These are phyloP conservation scores for Adansonia gregorii DNA, from an alignment of 441 rosid genomes.

Conservation along the genomic window DNA sequence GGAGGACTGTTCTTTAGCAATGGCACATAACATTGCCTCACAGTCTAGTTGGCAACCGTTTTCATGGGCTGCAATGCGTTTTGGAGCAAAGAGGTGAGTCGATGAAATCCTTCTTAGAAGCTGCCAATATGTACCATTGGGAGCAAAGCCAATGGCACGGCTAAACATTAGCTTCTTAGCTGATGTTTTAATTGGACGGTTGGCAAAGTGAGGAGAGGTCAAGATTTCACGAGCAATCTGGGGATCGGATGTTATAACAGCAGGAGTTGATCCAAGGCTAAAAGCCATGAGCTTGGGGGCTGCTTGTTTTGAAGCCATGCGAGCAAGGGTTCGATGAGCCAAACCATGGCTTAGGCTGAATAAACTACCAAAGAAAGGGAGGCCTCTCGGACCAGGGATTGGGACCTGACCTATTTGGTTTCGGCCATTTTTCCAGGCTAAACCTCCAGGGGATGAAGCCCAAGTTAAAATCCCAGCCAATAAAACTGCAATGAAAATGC, in stretches of 20 bases:
- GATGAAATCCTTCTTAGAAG: constrained; percentile 54
- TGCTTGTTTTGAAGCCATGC: constrained; percentile 39
- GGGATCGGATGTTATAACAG: constrained; percentile 54
- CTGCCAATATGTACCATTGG: constrained; percentile 54
- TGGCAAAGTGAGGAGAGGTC: constrained; percentile 46
- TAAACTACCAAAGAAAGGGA: constrained; percentile 55
- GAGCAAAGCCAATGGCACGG: constrained; percentile 71
- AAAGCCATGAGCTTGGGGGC: constrained; percentile 55
- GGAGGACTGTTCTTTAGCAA: constrained; percentile 32
- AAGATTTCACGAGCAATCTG: constrained; percentile 53
- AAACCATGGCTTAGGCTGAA: constrained; percentile 45
- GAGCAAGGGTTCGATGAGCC: constrained; percentile 50
- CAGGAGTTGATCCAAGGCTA: constrained; percentile 53
- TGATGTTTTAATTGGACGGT: constrained; percentile 60
- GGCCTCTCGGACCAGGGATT: constrained; percentile 49
- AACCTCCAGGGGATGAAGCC: constrained; percentile 40
- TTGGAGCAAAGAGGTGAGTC: constrained; percentile 48
- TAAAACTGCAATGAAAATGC: constrained; percentile 25
- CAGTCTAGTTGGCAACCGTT: constrained; percentile 40
- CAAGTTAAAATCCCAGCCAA: constrained; percentile 27
- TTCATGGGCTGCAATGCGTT: constrained; percentile 51
- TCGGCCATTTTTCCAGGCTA: constrained; percentile 47
- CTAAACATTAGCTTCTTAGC: constrained; percentile 55
- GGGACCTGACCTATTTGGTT: constrained; percentile 36
- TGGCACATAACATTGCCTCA: constrained; percentile 32